Evolutionary conservation across 2,329 filamentous ascomycete species (phyloP).

Genomic region (Neonectria sp.): DNA sequence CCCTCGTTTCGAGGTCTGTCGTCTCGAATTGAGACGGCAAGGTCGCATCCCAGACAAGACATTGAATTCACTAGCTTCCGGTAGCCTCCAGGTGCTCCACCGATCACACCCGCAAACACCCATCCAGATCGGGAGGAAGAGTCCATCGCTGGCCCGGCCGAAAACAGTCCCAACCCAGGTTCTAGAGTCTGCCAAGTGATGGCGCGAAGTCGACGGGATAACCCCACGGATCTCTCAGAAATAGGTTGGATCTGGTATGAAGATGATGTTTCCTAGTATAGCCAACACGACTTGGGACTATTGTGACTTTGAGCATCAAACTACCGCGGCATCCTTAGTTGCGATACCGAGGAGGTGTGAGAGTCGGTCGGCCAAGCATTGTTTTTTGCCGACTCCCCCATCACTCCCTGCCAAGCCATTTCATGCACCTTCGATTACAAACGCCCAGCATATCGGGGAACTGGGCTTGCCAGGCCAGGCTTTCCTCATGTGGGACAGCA

Average conservation of each 20-base stretch:
- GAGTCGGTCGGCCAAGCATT: neutral
- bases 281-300: neutral
- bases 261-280: neutral
- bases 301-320: neutral
- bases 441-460: slow-evolving; percentile 3
- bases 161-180: neutral
- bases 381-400: neutral
- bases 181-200: neutral
- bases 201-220: neutral
- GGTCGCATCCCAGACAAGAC: slow-evolving; percentile 25
- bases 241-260: neutral
- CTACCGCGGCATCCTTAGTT: neutral
- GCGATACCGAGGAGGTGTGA: neutral
- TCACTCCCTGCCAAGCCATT: neutral
- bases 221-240: neutral
- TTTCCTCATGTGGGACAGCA: slow-evolving; percentile 3
- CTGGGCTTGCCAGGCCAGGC: neutral
- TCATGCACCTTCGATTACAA: neutral
- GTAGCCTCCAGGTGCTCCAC: slow-evolving; percentile 29
- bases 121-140: slow-evolving; percentile 28
- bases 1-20: neutral
- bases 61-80: slow-evolving; percentile 35
- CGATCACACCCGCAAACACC: slow-evolving; percentile 32
- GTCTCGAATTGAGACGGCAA: slow-evolving; percentile 3
- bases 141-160: neutral